Base-by-base conservation (phyloP, 2,329 filamentous ascomycete species). In the Ophiostoma ips region DNA sequence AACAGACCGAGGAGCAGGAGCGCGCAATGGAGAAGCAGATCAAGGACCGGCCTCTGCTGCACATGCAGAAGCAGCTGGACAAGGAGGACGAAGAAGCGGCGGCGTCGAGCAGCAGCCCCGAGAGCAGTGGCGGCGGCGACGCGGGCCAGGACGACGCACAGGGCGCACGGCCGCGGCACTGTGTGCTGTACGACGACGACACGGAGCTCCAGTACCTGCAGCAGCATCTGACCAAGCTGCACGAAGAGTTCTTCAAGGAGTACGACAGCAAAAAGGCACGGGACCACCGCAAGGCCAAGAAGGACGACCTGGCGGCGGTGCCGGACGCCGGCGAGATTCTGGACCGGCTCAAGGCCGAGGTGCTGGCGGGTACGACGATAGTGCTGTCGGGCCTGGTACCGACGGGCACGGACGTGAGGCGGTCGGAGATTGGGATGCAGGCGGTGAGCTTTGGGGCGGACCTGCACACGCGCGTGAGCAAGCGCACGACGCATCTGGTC, bases 311-410 rank as follows among this genome's bases (percentile, higher is more conserved):
- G 3, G 43, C 50, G 2, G 19, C 28, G 1, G 46, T 56, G 50
- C 92, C 92, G 0, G 88, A 98, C 62, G 81, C 94, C 30, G 89
- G 88, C 51, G 71, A 75, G 41, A 80, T 95, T n/a, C 83, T 98
- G 67, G 84, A 87, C 36, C 68, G 74, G 44, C 79, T 96, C 62
- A 96, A 96, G 68, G 69, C 73, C 1, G 74, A 75, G 49, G 84
- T 94, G 2, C 77, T 98, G 1, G 76, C 74, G 19, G 84, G 81
- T 13, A 79, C 85, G 11, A 78, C 81, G 5, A 77, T 98, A 51
- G 89, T 95, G 5, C 83, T 96, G 56, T 95, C 90, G 0, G 92
- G 92, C 0, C 81, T 98, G 3, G 81, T 96, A 3, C 89, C 89
- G 0, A 69, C 95, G 1, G 86, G 85, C 5, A 77, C 84, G 35